Percentiles rank a stretch among this genome's conserved stretches.
Evolutionary conservation across 2,329 filamentous ascomycete species (phyloP).

Genomic region (Cadophora malorum): DNA sequence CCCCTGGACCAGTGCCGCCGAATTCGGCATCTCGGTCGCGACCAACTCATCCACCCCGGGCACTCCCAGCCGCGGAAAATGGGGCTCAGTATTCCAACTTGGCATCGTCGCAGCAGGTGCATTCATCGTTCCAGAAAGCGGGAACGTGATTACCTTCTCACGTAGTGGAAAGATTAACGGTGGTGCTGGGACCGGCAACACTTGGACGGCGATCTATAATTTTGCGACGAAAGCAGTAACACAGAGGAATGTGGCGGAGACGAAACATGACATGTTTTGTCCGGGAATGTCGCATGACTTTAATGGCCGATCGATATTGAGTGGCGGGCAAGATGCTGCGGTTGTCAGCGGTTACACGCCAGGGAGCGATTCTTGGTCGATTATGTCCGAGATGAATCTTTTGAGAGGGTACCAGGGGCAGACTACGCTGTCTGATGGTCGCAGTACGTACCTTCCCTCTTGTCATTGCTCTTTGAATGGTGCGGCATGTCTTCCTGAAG

Average conservation of each 20-base stretch:
- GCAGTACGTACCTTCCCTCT: conserved; percentile 33
- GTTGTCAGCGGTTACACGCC: conserved; percentile 51
- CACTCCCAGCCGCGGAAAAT: conserved; percentile 9
- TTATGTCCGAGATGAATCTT: conserved; percentile 52
- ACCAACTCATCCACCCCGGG: neutral
- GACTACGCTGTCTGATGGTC: conserved; percentile 57
- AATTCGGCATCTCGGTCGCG: neutral
- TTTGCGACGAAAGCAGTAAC: conserved; percentile 39
- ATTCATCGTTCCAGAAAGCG: conserved; percentile 2
- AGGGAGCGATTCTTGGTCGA: conserved; percentile 45
- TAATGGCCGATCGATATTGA: conserved; percentile 57
- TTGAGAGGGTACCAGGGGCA: conserved; percentile 60
- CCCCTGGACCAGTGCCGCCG: conserved; percentile 9
- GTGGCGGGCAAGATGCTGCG: conserved; percentile 57
- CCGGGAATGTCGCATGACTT: conserved; percentile 59
- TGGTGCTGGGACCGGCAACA: conserved; percentile 34
- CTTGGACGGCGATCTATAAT: conserved; percentile 44
- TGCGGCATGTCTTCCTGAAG: neutral
- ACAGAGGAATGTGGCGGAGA: conserved; percentile 46
- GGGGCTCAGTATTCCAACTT: conserved; percentile 5
- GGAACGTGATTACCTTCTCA: conserved; percentile 8
- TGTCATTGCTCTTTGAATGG: neutral
- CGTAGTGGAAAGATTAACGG: neutral
- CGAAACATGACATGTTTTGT: conserved; percentile 62
- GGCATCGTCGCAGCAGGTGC: conserved; percentile 7